Conservation (phyloP, 768 basidiomycete genomes). For the Termitomyces sp. region DNA sequence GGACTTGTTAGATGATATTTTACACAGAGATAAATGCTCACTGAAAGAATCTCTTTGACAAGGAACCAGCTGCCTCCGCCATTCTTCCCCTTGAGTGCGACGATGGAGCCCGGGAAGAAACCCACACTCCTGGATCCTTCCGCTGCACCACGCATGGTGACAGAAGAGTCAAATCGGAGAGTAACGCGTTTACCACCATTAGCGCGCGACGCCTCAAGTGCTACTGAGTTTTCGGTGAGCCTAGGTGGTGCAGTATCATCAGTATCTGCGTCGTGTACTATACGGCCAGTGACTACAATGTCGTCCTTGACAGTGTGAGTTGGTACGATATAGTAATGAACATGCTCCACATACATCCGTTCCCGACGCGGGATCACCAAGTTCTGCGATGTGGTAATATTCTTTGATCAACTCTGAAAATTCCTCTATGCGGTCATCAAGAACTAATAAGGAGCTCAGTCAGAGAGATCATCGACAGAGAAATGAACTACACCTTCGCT, state of each 20-base stretch:
- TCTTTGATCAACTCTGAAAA: conserved; percentile 67
- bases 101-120: conserved; percentile 86
- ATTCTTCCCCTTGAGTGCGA: conserved; percentile 82
- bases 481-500: conserved; percentile 56
- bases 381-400: conserved; percentile 65
- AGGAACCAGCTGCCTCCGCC: conserved; percentile 86
- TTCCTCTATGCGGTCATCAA: conserved; percentile 87
- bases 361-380: conserved; percentile 62
- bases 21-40: conserved; percentile 31
- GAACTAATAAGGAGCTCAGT: conserved; percentile 33
- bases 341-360: conserved; percentile 31
- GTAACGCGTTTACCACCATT: conserved; percentile 65
- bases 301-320: conserved; percentile 40
- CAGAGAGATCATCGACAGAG: not conserved
- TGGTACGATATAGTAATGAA: not conserved
- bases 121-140: conserved; percentile 62
- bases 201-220: conserved; percentile 75
- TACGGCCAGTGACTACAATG: conserved; percentile 66
- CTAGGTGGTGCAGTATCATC: conserved; percentile 44
- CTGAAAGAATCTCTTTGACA: conserved; percentile 76
- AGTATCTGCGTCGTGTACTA: conserved; percentile 63
- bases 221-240: conserved; percentile 67
- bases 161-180: conserved; percentile 60
- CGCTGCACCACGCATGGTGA: conserved; percentile 60
- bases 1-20: not conserved